Conservation (phyloP, 2,329 filamentous ascomycete genomes). For the Pseudogymnoascus sp. region DNA sequence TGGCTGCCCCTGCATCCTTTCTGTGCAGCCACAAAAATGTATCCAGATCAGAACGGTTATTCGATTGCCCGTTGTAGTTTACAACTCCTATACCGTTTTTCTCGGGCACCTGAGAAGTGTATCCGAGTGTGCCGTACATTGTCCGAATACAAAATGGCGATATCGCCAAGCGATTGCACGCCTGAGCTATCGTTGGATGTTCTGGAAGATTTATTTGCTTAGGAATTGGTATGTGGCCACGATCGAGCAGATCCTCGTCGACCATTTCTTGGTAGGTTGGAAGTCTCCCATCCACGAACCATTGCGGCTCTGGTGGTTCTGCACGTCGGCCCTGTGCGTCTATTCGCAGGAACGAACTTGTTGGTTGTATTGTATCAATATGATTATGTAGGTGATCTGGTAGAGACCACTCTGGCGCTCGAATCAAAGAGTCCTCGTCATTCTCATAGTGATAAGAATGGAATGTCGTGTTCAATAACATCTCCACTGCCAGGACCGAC, state of each 20-base stretch:
- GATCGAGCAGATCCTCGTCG: background rate
- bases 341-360: conserved; percentile 47
- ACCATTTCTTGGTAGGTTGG: background rate
- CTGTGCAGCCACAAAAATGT: background rate
- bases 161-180: background rate
- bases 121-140: background rate
- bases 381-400: conserved; percentile 48
- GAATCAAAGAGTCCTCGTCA: conserved; percentile 43
- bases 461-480: conserved; percentile 44
- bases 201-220: background rate
- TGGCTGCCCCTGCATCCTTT: background rate
- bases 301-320: background rate
- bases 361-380: conserved; percentile 52
- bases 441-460: conserved; percentile 41
- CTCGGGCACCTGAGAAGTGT: background rate
- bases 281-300: background rate
- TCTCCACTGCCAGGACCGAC: conserved; percentile 42
- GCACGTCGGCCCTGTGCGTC: background rate
- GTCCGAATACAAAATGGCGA: background rate
- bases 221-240: background rate
- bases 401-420: conserved; percentile 49
- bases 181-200: background rate
- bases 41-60: background rate
- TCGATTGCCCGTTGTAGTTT: background rate
- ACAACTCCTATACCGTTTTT: background rate